These are phyloP conservation scores for Talaromyces sp. DNA, from an alignment of 2,329 filamentous ascomycete genomes.

Conservation along the genomic window DNA sequence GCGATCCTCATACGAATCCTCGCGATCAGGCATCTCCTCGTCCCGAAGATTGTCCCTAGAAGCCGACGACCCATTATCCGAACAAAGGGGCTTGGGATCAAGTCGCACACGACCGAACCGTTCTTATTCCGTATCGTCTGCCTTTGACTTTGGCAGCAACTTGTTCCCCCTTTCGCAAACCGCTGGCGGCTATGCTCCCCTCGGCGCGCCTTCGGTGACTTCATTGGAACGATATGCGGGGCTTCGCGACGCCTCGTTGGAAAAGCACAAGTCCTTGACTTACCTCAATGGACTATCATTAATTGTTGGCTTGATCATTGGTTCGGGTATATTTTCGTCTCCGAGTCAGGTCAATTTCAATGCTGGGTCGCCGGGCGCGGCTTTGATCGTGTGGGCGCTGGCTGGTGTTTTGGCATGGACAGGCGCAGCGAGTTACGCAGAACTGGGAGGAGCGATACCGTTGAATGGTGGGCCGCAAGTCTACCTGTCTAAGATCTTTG, in stretches of 20 bases:
- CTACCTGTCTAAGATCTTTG: conserved; percentile 94
- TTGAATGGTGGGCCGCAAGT: conserved; percentile 92
- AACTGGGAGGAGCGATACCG: conserved; percentile 91
- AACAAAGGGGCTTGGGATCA: conserved; percentile 51
- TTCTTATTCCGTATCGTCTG: conserved; percentile 85
- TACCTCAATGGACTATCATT: conserved; percentile 90
- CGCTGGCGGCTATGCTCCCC: conserved; percentile 74
- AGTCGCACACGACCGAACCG: conserved; percentile 53
- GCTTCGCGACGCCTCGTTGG: conserved; percentile 72
- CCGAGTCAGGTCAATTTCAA: conserved; percentile 90
- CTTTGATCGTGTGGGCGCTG: conserved; percentile 85
- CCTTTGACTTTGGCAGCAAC: conserved; percentile 92
- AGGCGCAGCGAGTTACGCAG: conserved; percentile 89
- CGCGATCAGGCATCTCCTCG: conserved; percentile 82
- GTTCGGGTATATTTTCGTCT: conserved; percentile 92
- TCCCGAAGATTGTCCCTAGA: conserved; percentile 87
- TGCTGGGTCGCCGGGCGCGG: conserved; percentile 84
- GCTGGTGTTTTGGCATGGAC: conserved; percentile 96
- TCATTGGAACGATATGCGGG: conserved; percentile 54
- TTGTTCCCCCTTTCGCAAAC: conserved; percentile 86
- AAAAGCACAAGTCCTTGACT: conserved; percentile 93
- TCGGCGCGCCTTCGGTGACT: conserved; percentile 68
- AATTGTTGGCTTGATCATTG: conserved; percentile 90
- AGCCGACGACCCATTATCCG: conserved; percentile 72
- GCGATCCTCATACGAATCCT: conserved; percentile 68